Evolutionary conservation across 2,329 filamentous ascomycete genomes (phyloP).

Genomic region (Scortechinia acanthostroma): DNA sequence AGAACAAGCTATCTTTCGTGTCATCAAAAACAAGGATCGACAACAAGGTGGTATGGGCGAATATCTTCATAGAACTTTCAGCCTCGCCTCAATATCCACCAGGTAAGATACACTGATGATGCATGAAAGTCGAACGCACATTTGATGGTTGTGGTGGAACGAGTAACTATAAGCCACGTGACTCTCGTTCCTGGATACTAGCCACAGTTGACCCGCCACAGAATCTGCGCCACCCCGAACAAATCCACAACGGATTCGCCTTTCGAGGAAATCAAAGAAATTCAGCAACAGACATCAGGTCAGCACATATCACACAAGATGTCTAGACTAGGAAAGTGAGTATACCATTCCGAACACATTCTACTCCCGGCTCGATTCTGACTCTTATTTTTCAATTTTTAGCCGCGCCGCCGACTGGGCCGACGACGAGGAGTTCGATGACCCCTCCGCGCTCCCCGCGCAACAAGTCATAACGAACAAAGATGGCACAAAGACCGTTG

Average conservation of each 20-base stretch:
- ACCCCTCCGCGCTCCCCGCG: slow-evolving; percentile 64
- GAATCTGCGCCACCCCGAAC: not conserved
- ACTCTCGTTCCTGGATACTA: too few species aligned
- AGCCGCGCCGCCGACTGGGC: slow-evolving; percentile 65
- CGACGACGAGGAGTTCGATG: slow-evolving; percentile 86
- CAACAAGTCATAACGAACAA: slow-evolving; percentile 91
- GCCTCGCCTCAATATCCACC: too few species aligned
- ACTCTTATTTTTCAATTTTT: not conserved
- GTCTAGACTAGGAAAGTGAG: slow-evolving; percentile 1
- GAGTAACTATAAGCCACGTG: too few species aligned
- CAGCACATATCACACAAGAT: not conserved
- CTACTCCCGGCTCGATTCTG: not conserved
- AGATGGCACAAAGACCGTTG: slow-evolving; percentile 93
- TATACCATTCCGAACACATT: not conserved
- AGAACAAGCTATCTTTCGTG: too few species aligned
- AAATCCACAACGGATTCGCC: slow-evolving; percentile 3
- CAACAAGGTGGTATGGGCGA: too few species aligned
- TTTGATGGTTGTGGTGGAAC: too few species aligned
- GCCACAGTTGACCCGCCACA: slow-evolving; percentile 1
- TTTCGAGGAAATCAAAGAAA: not conserved
- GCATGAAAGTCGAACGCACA: too few species aligned
- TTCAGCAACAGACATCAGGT: slow-evolving; percentile 2
- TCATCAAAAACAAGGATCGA: too few species aligned
- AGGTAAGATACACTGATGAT: too few species aligned
- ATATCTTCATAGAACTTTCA: too few species aligned